Percentiles rank a stretch among this genome's conserved stretches.
Evolutionary conservation across 257 asterid genomes (phyloP).

Genomic region (Paulownia fortunei): DNA sequence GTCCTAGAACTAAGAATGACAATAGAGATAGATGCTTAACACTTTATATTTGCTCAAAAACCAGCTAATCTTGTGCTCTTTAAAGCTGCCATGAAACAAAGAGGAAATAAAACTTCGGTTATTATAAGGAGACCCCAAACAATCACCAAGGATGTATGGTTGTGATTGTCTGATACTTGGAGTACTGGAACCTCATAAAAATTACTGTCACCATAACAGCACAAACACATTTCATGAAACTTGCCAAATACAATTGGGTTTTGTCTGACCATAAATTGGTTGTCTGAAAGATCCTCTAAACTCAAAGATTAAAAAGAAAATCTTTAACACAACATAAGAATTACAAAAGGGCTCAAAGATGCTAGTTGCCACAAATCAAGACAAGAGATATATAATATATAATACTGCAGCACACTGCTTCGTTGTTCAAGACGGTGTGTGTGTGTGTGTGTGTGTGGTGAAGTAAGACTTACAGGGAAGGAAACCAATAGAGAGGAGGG

Average conservation of each 20-base stretch:
- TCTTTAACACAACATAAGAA: neutral
- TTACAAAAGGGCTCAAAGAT: neutral
- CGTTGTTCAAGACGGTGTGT: neutral
- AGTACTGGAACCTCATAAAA: too few species aligned
- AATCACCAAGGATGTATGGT: too few species aligned
- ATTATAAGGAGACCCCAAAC: too few species aligned
- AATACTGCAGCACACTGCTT: neutral
- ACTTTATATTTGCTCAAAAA: too few species aligned
- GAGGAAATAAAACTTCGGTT: too few species aligned
- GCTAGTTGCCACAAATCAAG: neutral
- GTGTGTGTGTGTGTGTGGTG: neutral
- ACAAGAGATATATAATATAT: neutral
- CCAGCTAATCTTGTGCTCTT: too few species aligned
- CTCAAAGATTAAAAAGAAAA: neutral
- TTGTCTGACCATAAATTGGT: neutral
- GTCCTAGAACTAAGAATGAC: neutral
- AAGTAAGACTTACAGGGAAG: constrained; percentile 63
- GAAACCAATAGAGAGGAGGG: constrained; percentile 89
- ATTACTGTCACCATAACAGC: neutral
- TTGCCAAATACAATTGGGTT: neutral
- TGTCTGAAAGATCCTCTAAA: neutral
- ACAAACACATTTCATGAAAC: neutral
- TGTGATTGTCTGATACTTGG: too few species aligned
- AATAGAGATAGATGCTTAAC: too few species aligned
- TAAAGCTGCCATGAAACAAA: too few species aligned